phyloP scores from a whole-genome alignment of 1,139 yeast species.

The Candida labiduridarum region DNA sequence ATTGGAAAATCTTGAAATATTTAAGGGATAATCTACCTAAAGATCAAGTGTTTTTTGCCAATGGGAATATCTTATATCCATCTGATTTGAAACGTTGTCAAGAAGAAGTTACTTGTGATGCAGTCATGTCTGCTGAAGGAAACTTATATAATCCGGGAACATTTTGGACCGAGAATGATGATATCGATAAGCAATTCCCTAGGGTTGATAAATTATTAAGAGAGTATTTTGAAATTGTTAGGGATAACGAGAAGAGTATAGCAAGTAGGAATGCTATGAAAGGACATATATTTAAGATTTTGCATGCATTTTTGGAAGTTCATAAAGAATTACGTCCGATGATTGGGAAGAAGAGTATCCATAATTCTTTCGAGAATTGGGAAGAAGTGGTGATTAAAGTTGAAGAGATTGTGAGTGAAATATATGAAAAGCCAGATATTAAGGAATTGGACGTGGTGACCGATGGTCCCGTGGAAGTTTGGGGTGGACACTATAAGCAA shows the following conservation, averaged over 20 bases:
- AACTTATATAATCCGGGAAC: constrained; percentile 92
- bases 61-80: constrained; percentile 88
- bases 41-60: constrained; percentile 88
- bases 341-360: constrained; percentile 60
- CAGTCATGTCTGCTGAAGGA: constrained; percentile 98
- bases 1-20: constrained; percentile 80
- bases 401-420: constrained; percentile 62
- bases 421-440: constrained; percentile 48
- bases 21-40: constrained; percentile 77
- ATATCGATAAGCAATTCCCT: constrained; percentile 72
- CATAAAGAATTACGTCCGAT: constrained; percentile 78
- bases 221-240: constrained; percentile 87
- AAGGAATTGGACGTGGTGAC: constrained; percentile 52
- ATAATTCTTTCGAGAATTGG: constrained; percentile 57
- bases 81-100: constrained; percentile 75
- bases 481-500: constrained; percentile 82
- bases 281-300: constrained; percentile 85
- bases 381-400: constrained; percentile 70
- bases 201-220: constrained; percentile 81
- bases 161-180: constrained; percentile 59
- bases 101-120: constrained; percentile 71
- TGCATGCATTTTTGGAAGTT: constrained; percentile 73
- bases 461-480: constrained; percentile 56
- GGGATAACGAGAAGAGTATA: constrained; percentile 52
- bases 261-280: constrained; percentile 88